Evolutionary conservation across 176 grass and related monocot species (phyloP), one percentile per base, ranked within the genome.

Genomic region (Carex cristatella): DNA sequence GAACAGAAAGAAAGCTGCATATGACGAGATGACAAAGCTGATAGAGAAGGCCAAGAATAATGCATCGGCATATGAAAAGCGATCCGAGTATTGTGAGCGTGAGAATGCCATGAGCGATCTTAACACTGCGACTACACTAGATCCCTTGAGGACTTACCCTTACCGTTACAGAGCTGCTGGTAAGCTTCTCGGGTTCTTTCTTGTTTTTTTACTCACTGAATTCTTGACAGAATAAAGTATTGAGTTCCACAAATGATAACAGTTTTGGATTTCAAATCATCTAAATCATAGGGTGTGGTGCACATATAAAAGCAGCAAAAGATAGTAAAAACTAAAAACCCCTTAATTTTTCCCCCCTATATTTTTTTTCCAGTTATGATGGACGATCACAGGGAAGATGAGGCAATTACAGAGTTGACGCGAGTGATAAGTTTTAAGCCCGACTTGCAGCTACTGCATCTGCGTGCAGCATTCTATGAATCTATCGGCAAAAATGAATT

Each of bases 131-230:
- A 95, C 96, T 1, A 71, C 86, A 55, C 84, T 98, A 58, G 93
- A 98, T 83, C 96, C 93, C 6, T 84, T 89, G 1, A 92, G 96
- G 91, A 98, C 93, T 12, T 98, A 98, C 54, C 93, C 96, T 64
- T 98, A 98, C 85, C 92, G 95, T 90, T 98, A 98, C 83, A 90
- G 96, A 85, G 96, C 96, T 48, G 96, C 96, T 62, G 93, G 96
- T 98, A 53, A 89, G 86, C 81, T 79, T 84, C 30, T 87, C 65
- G 16, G 38, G 6, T 61, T 77, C 2, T 84, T 35, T 37, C 46
- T 54, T 53, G 19, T 54, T 53, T 75, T 53, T 53, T 75, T 19
- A 75, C 44, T 54, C 42, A 13, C 40, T 49, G 7, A 53, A 53
- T 19, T 30, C 19, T 19, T 53, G 11, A 28, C 42, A 75, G 57